Conservation (phyloP, 1,139 yeast genomes). For the Zygoascus meyerae region DNA sequence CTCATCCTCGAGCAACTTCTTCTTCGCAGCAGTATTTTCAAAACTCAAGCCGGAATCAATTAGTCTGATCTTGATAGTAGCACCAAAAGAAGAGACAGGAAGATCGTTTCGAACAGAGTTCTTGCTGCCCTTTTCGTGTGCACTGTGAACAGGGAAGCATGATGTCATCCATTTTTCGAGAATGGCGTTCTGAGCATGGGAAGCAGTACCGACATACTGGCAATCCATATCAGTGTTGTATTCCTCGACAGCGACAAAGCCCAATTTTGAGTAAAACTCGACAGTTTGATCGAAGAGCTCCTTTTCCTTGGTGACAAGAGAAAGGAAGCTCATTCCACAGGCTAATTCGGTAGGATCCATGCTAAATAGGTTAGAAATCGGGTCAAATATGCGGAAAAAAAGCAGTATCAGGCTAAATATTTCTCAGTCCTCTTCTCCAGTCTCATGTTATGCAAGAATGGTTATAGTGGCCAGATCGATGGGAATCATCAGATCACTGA, state of each 20-base stretch:
- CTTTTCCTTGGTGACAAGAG: constrained; percentile 52
- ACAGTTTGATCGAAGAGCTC: constrained; percentile 42
- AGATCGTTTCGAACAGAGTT: constrained; percentile 7
- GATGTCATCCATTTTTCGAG: constrained; percentile 29
- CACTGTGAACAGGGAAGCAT: constrained; percentile 15
- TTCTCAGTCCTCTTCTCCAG: too few relatives aligned
- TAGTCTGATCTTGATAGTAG: constrained; percentile 32
- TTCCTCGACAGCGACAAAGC: constrained; percentile 49
- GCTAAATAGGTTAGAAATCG: not conserved
- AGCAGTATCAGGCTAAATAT: too few relatives aligned
- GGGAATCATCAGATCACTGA: too few relatives aligned
- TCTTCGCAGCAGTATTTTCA: constrained; percentile 17
- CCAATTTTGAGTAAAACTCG: constrained; percentile 51
- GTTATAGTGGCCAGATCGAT: too few relatives aligned
- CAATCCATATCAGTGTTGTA: constrained; percentile 30
- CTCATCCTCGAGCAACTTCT: constrained; percentile 17
- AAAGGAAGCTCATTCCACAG: constrained; percentile 41
- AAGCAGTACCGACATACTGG: constrained; percentile 14
- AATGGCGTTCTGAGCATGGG: constrained; percentile 26
- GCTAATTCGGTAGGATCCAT: constrained; percentile 3
- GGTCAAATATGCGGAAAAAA: not conserved
- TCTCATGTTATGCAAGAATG: too few relatives aligned
- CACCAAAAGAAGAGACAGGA: constrained; percentile 16
- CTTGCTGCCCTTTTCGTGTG: not conserved
- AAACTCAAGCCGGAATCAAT: constrained; percentile 24